Evolutionary conservation across 2,329 filamentous ascomycete species (phyloP), one percentile per base, ranked within the genome.

Genomic region (Microsporum ferrugineum): DNA sequence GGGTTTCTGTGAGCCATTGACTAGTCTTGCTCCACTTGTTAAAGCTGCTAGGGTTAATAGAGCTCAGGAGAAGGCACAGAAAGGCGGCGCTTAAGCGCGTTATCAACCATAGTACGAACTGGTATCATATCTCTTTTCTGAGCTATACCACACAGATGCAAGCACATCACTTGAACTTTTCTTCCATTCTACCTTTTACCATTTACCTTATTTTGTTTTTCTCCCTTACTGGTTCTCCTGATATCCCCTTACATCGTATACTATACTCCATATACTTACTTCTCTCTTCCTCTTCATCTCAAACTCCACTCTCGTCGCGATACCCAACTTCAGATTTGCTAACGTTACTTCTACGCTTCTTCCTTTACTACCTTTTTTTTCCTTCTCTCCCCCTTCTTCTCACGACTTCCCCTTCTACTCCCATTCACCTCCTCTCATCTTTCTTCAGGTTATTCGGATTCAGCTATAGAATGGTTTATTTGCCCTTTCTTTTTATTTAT

Each of bases 11-110:
- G 84, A 88, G 61, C 87, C 89, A 62, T 75, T 91, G 14, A 80
- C 80, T 60, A 89, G 91, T 63, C 80, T 97, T 60, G 87, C 92
- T 31, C 91, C 92, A 7, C 82, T 97, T 62, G 92, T 97, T 59
- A 84, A 87, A 70, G 88, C 91, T 47, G 92, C 92, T 56, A 84
- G 91, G 66, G 85, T 89, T 72, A 91, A 91, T 65, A 84, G 91
- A 72, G 88, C 88, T 31, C 87, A 92, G 70, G 92, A 97, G 76
- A 89, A 89, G 76, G 85, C 85, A 63, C 83, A 85, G 65, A 89
- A 89, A 73, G 85, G 73, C 47, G 71, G 72, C 36, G 64, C 67
- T 61, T 75, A 67, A 27, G 63, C 62, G 65, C 7, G 33, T 17
- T 3, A 45, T 23, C 5, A n/a, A 5, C 8, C 59, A 47, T 56